Base-by-base conservation (phyloP, 495 filamentous ascomycete species). In the Neurospora sp. region DNA sequence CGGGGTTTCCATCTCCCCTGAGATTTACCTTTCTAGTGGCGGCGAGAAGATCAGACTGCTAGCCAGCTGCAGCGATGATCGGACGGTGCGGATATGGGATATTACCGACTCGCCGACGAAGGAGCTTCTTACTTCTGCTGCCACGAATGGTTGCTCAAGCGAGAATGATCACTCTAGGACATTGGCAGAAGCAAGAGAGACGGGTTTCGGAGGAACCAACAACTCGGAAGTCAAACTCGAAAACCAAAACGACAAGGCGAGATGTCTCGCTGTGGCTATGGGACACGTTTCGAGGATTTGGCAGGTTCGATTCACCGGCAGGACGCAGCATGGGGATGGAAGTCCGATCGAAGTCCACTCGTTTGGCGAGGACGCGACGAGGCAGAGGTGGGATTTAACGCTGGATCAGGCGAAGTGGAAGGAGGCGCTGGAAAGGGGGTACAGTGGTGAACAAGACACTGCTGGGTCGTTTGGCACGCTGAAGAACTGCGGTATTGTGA, bases 41-140 rank as follows among this genome's bases (percentile, higher is more conserved):
- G 82, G 79, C 11, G 74, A 77, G 10, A 78, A 80, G 23, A 81
- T 82, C 23, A 85, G 92, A 59, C 74, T 97, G 14, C 82, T 99
- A 4, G 92, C 92, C 35, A 98, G 93, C 73, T 99, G 96, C 78
- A 98, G 95, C 76, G 96, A 99, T 81, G 96, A 99, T 81, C 87
- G 96, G 70, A 97, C 94, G 0, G 89, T 99, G 39, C 85, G 93
- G 39, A 82, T 98, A 0, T 98, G 96, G 96, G 90, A 97, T 75
- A 88, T 99, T 23, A 84, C 83, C 0, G 83, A 84, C 42, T 75
- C 75, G 16, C 42, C 66, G 16, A 40, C 66, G 16, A 40, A 16
- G 42, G 12, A n/a, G 35, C 20, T 27, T 27, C 1, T 2, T 5
- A 70, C 10, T 23, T 12, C 27, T 39, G 8, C 69, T 62, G 40